Conservation (phyloP, 106 monocot genomes). For the Phalaenopsis aphrodite region DNA sequence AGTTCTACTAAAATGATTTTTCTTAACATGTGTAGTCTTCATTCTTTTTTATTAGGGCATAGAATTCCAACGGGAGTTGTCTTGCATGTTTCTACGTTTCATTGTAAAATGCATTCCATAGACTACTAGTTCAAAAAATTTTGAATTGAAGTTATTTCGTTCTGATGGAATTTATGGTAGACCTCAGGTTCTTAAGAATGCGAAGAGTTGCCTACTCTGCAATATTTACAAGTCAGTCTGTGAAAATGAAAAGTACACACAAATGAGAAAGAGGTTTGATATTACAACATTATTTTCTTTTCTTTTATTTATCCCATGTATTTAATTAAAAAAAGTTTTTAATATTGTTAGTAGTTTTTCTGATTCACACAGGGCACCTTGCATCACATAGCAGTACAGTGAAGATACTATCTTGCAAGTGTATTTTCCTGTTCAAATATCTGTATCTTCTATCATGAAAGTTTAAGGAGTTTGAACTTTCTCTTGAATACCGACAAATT, state of each 20-base stretch:
- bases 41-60: background rate
- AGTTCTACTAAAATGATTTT: background rate
- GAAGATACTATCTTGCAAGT: too few relatives aligned
- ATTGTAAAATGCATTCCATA: background rate
- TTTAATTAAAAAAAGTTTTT: background rate
- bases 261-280: constrained; percentile 73
- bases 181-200: constrained; percentile 80
- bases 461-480: too few relatives aligned
- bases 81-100: background rate
- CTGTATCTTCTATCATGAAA: too few relatives aligned
- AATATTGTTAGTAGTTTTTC: background rate
- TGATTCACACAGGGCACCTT: background rate
- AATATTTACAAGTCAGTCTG: constrained; percentile 82
- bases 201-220: constrained; percentile 81
- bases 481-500: too few relatives aligned
- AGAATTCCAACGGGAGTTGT: background rate
- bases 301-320: background rate
- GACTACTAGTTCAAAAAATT: background rate
- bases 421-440: too few relatives aligned
- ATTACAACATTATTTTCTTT: constrained; percentile 7
- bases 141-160: background rate
- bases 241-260: constrained; percentile 74
- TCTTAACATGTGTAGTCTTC: background rate
- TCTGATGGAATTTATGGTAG: background rate
- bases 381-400: background rate